Evolutionary conservation across 768 basidiomycete species (phyloP).

Genomic region (Russula olivacea): DNA sequence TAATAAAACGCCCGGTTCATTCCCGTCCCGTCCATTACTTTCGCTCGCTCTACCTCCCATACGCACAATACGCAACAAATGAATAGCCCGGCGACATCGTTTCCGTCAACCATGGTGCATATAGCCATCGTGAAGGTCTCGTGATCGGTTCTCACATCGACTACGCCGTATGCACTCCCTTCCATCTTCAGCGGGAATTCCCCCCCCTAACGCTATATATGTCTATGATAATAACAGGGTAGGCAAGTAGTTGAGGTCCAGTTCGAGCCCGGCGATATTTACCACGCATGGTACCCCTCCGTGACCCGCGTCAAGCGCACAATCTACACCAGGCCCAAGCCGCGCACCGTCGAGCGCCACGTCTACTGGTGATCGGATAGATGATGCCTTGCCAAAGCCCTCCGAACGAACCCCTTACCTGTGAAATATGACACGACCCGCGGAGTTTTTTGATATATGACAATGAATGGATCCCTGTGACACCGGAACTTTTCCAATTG

Average conservation of each 20-base stretch:
- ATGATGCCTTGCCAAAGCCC: too few relatives aligned
- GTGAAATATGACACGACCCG: neutral
- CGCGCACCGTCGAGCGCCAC: constrained; percentile 63
- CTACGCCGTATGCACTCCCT: constrained; percentile 46
- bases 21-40: neutral
- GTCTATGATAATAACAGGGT: constrained; percentile 44
- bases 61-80: neutral
- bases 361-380: constrained; percentile 55
- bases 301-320: constrained; percentile 75
- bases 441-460: neutral
- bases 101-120: constrained; percentile 57
- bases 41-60: neutral
- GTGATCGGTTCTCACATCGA: constrained; percentile 74
- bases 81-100: constrained; percentile 74
- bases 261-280: constrained; percentile 61
- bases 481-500: neutral
- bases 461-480: neutral
- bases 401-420: too few relatives aligned
- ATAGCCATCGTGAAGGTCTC: constrained; percentile 69
- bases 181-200: neutral
- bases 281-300: constrained; percentile 72
- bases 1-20: neutral
- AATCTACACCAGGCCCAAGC: constrained; percentile 44
- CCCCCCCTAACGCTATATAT: neutral
- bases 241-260: constrained; percentile 80